These are phyloP conservation scores for Ceratobasidium sp. DNA, from an alignment of 1,284 basidiomycete genomes.

Conservation along the genomic window DNA sequence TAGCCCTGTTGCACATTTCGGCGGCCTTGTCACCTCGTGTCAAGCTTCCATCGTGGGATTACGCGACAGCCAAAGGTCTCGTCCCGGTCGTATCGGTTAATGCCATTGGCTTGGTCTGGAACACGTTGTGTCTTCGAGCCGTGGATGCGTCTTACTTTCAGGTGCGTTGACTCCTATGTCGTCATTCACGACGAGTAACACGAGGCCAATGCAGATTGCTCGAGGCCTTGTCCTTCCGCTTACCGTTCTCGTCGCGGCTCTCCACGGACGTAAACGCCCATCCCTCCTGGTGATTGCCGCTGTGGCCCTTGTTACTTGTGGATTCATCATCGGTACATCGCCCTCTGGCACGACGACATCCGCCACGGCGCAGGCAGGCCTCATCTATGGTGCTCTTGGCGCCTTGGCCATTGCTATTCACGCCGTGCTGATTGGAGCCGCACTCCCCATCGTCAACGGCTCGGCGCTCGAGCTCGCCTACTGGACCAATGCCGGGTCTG, in stretches of 20 bases:
- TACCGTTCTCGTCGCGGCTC: conserved; percentile 72
- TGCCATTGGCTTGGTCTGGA: conserved; percentile 77
- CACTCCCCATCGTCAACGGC: conserved; percentile 71
- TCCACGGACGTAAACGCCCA: conserved; percentile 63
- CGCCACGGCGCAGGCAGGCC: conserved; percentile 56
- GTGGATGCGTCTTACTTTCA: conserved; percentile 84
- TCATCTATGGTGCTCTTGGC: conserved; percentile 74
- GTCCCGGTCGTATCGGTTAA: conserved; percentile 71
- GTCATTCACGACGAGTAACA: conserved; percentile 14
- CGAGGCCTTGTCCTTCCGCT: conserved; percentile 79
- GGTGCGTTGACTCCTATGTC: conserved; percentile 55
- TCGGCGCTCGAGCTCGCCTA: conserved; percentile 77
- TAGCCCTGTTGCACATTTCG: conserved; percentile 65
- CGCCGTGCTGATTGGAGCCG: conserved; percentile 76
- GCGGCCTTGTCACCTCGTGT: conserved; percentile 63
- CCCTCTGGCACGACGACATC: conserved; percentile 61
- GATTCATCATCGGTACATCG: conserved; percentile 67
- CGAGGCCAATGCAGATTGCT: conserved; percentile 66
- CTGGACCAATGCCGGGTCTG: conserved; percentile 78
- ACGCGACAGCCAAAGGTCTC: conserved; percentile 66
- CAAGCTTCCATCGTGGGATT: conserved; percentile 65
- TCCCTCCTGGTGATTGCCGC: conserved; percentile 63
- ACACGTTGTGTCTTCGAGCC: conserved; percentile 76
- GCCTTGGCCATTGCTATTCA: conserved; percentile 79
- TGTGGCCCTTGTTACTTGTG: conserved; percentile 67